Conservation (phyloP, 768 basidiomycete genomes). For the Boletus bicolor region DNA sequence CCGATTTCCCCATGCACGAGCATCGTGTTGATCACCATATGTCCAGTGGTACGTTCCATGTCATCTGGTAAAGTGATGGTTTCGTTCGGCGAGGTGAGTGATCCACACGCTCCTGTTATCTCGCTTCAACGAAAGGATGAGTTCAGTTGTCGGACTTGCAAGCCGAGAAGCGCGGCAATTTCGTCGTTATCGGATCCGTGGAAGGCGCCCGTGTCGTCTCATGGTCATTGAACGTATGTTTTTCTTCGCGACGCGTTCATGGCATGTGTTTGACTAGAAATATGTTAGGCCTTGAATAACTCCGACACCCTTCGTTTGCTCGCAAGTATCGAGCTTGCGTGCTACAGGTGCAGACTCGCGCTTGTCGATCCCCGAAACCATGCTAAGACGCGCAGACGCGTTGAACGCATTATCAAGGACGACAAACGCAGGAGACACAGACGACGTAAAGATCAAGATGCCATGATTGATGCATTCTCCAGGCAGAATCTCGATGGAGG, state of each 20-base stretch:
- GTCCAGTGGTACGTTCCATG: conserved; percentile 40
- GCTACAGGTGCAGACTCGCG: conserved; percentile 71
- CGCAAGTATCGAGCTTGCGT: conserved; percentile 82
- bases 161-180: conserved; percentile 85
- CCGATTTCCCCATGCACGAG: neutral
- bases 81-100: conserved; percentile 64
- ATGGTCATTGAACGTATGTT: conserved; percentile 77
- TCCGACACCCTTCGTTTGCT: conserved; percentile 79
- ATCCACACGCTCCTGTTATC: neutral
- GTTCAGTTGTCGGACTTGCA: conserved; percentile 64
- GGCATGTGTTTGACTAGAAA: conserved; percentile 8
- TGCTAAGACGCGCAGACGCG: conserved; percentile 60
- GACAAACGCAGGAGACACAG: conserved; percentile 78
- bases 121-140: neutral
- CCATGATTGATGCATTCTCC: conserved; percentile 78
- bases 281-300: conserved; percentile 68
- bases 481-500: conserved; percentile 40
- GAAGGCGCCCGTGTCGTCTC: conserved; percentile 73
- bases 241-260: conserved; percentile 2
- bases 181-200: conserved; percentile 78
- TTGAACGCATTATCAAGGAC: conserved; percentile 81
- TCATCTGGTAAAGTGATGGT: conserved; percentile 66
- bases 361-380: conserved; percentile 66
- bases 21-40: conserved; percentile 7
- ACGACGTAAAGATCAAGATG: conserved; percentile 79